A percentile compares a stretch with the other conserved stretches of the same genome.
Conservation (phyloP, 2,329 filamentous ascomycete species). For the Aurifilum marmelostoma region DNA sequence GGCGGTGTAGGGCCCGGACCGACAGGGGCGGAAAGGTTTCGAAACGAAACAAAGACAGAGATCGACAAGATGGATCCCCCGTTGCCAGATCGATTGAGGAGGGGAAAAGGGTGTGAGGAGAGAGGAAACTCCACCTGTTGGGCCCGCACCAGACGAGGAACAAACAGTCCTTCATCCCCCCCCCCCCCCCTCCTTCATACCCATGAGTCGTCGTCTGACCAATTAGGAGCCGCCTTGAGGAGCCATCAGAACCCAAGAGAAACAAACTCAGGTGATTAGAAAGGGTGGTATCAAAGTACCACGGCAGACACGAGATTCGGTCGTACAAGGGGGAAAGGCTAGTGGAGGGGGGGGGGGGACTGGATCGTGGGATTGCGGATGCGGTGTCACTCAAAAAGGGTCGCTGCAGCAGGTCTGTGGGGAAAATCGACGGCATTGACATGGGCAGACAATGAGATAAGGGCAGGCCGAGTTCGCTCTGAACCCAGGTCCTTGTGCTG, state of each 20-base stretch:
- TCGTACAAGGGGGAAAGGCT: not conserved
- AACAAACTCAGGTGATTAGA: conserved; percentile 9
- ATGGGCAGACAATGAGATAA: not conserved
- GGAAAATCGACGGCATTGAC: not conserved
- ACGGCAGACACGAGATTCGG: conserved; percentile 1
- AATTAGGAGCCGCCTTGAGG: not conserved
- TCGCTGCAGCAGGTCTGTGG: not conserved
- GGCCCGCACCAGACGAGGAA: not conserved
- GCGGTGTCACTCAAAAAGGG: conserved; percentile 6
- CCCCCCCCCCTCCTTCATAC: not conserved
- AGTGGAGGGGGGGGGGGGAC: not conserved
- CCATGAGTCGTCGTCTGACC: not conserved
- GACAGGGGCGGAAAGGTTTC: conserved; percentile 14
- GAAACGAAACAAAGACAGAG: conserved; percentile 18
- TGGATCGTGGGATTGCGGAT: conserved; percentile 3
- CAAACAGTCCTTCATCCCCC: not conserved
- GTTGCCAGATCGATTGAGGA: not conserved
- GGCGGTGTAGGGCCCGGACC: conserved; percentile 10
- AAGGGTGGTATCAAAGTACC: not conserved
- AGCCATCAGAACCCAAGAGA: conserved; percentile 7
- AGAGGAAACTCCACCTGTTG: not conserved
- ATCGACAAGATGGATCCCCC: not conserved
- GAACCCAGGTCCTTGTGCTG: not conserved
- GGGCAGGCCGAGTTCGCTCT: not conserved
- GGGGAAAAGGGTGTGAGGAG: not conserved